phyloP scores from a whole-genome alignment of 805 yeast species.

The Metschnikowia koreensis region DNA sequence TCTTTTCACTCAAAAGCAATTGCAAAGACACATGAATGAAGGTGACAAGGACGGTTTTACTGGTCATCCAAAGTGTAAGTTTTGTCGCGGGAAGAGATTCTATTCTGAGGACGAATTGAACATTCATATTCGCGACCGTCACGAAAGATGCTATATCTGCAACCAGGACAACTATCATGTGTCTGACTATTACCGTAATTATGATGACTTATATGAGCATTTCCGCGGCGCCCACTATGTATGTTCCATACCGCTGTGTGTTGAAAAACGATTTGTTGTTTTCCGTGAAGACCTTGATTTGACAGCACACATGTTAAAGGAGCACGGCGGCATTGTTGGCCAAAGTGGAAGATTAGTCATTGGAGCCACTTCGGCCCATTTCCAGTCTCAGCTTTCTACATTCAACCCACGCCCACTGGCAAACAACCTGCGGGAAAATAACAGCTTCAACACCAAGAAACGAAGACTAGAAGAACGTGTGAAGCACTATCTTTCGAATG shows the following conservation, averaged over 20 bases:
- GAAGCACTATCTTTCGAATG: constrained; percentile 66
- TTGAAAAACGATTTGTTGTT: constrained; percentile 89
- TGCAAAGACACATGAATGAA: constrained; percentile 64
- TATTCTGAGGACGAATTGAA: constrained; percentile 87
- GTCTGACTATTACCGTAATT: constrained; percentile 66
- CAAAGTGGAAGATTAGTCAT: constrained; percentile 44
- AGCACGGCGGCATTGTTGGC: constrained; percentile 61
- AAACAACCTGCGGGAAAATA: constrained; percentile 25
- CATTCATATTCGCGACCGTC: constrained; percentile 76
- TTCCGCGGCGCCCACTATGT: constrained; percentile 71
- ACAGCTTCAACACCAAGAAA: constrained; percentile 48
- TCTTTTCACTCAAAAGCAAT: constrained; percentile 56
- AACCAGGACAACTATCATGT: constrained; percentile 65
- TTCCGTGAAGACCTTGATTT: constrained; percentile 83
- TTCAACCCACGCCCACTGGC: constrained; percentile 31
- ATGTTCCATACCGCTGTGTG: constrained; percentile 73
- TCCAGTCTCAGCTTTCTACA: constrained; percentile 64
- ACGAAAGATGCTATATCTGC: constrained; percentile 89
- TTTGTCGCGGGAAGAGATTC: constrained; percentile 71
- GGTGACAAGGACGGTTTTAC: constrained; percentile 77
- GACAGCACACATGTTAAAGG: constrained; percentile 81
- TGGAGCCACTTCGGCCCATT: constrained; percentile 39
- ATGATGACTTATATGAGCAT: constrained; percentile 72
- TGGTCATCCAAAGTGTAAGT: constrained; percentile 88
- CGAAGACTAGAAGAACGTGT: constrained; percentile 81